Evolutionary conservation across 2,329 filamentous ascomycete genomes (phyloP).

Genomic region (Neospermospora avenae): DNA sequence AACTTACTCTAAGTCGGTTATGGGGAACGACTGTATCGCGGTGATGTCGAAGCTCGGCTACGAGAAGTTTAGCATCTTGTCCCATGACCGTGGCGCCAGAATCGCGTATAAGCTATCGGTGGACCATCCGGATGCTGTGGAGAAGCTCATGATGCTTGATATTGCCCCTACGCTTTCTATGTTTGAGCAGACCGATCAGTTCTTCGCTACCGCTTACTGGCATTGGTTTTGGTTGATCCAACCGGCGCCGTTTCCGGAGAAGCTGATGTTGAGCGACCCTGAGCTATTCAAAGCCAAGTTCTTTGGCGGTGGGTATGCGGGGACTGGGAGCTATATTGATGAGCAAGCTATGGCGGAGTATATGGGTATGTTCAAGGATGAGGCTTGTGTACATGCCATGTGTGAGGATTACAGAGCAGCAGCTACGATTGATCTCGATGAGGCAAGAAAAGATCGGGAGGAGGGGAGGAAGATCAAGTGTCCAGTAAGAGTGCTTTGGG

Average conservation of each 20-base stretch:
- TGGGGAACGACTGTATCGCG: conserved; percentile 45
- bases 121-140: conserved; percentile 36
- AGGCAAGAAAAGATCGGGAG: conserved; percentile 44
- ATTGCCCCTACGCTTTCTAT: conserved; percentile 54
- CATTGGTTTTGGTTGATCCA: conserved; percentile 61
- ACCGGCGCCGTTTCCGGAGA: conserved; percentile 47
- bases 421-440: conserved; percentile 50
- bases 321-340: conserved; percentile 34
- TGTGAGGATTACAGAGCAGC: conserved; percentile 56
- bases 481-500: conserved; percentile 50
- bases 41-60: conserved; percentile 45
- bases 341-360: conserved; percentile 16
- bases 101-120: conserved; percentile 51
- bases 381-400: conserved; percentile 44
- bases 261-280: conserved; percentile 40
- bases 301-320: conserved; percentile 34
- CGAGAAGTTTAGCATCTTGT: conserved; percentile 46
- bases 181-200: conserved; percentile 43
- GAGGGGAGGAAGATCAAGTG: conserved; percentile 43
- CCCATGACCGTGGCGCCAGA: conserved; percentile 55
- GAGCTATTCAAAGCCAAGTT: conserved; percentile 41
- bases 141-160: conserved; percentile 46
- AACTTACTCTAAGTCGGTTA: conserved; percentile 46
- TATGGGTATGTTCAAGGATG: conserved; percentile 33
- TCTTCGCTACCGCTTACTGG: conserved; percentile 49